Evolutionary conservation across 2,329 filamentous ascomycete species (phyloP), one percentile per base, ranked within the genome.

Genomic region (Thelonectria discophora): DNA sequence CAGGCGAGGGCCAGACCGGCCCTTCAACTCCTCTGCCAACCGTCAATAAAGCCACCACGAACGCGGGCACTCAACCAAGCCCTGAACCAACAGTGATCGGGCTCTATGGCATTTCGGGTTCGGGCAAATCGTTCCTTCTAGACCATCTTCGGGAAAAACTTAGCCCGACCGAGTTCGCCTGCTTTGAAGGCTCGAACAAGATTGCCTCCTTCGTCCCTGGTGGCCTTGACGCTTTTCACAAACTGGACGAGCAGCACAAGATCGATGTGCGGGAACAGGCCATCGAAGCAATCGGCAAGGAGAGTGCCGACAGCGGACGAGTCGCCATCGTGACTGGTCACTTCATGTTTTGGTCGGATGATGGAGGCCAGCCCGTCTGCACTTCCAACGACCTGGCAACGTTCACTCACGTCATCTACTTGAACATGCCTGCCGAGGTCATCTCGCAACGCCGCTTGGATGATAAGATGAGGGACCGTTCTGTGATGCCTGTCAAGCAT

Each of bases 401-500:
- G 0, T 89, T 80, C 69, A 86, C 84, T 0, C 85, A 89, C 65
- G 84, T 90, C 13, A 45, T 90, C 12, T 89, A 89, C 66, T 67
- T 89, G 27, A 72, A 84, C 45, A 67, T 79, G 1, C 65, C 76
- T 2, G 63, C 77, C 0, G 66, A 78, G 1, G 21, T 71, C 1
- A 71, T 88, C 15, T 61, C 62, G 1, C 53, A 78, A 43, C 79
- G 76, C 17, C 75, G 78, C n/a, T 37, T 30, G 0, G 52, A 72
- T 0, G 83, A 88, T 64, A 66, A 18, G 1, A 30, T 58, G 13
- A 78, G 77, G 61, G 40, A 10, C 7, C 82, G 84, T 1, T 65
- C 73, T 3, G 2, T 17, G 3, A 27, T 66, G 11, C 77, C 81
- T 0, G 40, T 72, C 0, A 50, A 64, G 0, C 78, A 84, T 58